These are phyloP conservation scores for Talaromyces proteolyticus DNA, from an alignment of 495 filamentous ascomycete genomes.

Conservation along the genomic window DNA sequence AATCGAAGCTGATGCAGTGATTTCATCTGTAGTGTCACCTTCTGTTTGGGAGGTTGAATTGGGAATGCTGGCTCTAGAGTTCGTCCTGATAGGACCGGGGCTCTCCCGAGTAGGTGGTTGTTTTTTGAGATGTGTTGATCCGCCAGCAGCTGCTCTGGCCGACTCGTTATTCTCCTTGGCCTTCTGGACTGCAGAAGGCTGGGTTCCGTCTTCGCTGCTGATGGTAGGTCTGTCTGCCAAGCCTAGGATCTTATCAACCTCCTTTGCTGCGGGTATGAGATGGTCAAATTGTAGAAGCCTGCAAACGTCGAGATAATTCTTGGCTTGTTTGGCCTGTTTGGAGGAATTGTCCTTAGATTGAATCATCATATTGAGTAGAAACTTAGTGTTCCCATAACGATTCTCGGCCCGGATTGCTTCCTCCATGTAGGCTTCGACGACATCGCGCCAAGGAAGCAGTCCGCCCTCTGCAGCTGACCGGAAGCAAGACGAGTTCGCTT, in stretches of 20 bases:
- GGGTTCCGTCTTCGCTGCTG: constrained; percentile 20
- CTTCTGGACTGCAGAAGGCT: constrained; percentile 43
- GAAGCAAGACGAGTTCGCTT: constrained; percentile 84
- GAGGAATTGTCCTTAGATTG: constrained; percentile 67
- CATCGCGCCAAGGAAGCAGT: constrained; percentile 62
- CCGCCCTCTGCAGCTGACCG: constrained; percentile 57
- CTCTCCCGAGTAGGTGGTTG: constrained; percentile 14
- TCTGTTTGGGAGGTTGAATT: constrained; percentile 16
- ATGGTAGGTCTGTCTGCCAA: constrained; percentile 41
- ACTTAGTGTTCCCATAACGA: constrained; percentile 87
- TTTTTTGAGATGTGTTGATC: constrained; percentile 23
- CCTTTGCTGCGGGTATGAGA: constrained; percentile 48
- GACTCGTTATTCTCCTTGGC: constrained; percentile 44
- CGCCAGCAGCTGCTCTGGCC: constrained; percentile 39
- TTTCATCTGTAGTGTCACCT: constrained; percentile 5
- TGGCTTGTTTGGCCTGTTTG: constrained; percentile 45
- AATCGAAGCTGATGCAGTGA: neutral
- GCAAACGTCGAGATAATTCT: constrained; percentile 61
- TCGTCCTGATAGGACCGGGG: constrained; percentile 36
- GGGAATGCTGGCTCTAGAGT: constrained; percentile 21
- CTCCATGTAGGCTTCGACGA: constrained; percentile 67
- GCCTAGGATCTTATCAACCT: constrained; percentile 58
- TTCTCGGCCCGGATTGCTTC: constrained; percentile 73
- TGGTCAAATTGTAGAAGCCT: constrained; percentile 55
- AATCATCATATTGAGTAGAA: constrained; percentile 73